Evolutionary conservation across 169 alveolate species (phyloP).

Genomic region (Cryptosporidium ryanae): DNA sequence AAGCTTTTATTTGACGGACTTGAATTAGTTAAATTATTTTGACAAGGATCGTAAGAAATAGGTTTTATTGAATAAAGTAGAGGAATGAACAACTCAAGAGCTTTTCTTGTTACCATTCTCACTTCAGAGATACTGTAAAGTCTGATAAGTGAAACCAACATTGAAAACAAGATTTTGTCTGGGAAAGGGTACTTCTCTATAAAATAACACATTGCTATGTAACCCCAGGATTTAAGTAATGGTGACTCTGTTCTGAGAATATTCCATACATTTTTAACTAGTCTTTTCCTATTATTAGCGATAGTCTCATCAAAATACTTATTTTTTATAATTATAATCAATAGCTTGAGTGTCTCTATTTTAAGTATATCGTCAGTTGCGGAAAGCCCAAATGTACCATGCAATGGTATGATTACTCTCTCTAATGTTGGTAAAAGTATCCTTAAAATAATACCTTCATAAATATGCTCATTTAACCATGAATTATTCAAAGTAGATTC

Average conservation of each 20-base stretch:
- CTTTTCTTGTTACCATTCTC: constrained; percentile 47
- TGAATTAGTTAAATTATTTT: background rate
- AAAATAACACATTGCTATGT: constrained; percentile 72
- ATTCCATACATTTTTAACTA: constrained; percentile 64
- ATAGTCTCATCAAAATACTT: constrained; percentile 6
- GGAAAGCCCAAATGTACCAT: constrained; percentile 56
- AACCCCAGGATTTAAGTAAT: constrained; percentile 69
- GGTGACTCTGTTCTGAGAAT: constrained; percentile 67
- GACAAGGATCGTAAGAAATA: background rate
- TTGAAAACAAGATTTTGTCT: constrained; percentile 67
- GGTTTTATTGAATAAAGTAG: constrained; percentile 31
- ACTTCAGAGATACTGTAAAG: constrained; percentile 72
- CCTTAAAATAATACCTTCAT: constrained; percentile 59
- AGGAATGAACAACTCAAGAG: constrained; percentile 57
- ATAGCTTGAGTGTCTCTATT: constrained; percentile 55
- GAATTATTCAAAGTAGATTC: background rate
- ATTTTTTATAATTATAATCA: constrained; percentile 31
- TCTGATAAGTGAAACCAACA: constrained; percentile 55
- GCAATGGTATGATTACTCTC: constrained; percentile 46
- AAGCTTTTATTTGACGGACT: background rate
- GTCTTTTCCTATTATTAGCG: constrained; percentile 41
- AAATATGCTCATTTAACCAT: constrained; percentile 50
- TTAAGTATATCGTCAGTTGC: constrained; percentile 66
- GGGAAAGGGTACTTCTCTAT: constrained; percentile 64
- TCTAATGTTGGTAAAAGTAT: constrained; percentile 58